Evolutionary conservation across 2,329 filamentous ascomycete species (phyloP), one percentile per base, ranked within the genome.

Genomic region (Clarireedia hainanense): DNA sequence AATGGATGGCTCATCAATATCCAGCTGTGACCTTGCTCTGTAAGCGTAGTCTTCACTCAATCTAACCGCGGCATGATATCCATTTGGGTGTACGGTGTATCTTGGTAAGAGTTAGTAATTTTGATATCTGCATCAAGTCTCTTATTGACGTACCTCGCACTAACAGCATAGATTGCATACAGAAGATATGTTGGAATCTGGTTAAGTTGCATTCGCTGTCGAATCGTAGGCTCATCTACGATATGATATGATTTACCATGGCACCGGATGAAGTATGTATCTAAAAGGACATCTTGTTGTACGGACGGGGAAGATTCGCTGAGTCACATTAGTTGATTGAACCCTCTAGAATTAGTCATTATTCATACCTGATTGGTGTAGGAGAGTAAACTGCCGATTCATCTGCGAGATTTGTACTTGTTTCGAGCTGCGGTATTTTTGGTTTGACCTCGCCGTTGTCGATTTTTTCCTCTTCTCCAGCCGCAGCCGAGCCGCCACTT

Each of bases 231-330:
- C 70, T 95, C 89, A 66, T 95, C 89, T 3, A 95, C 75, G 51
- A 95, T 85, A 65, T 88, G 83, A 62, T 87, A 94, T 1, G 89
- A 88, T 66, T 91, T 92, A 50, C 85, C 86, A 68, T 95, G 89
- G 40, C 91, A 82, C 50, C 87, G 81, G 23, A 78, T 74, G 68
- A 95, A 95, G 69, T 91, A 95, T 5, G 85, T 86, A 65, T 95
- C 86, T 30, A 95, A 74, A 27, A 91, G 74, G 1, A 78, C 73
- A 64, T 88, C 84, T 1, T 80, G 77, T 50, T 81, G 77, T 15
- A 82, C 72, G 1, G 69, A 68, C 42, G 74, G 64, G 2, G 77
- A 74, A 47, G 72, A 71, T 52, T 77, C 76, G 60, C 77, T 80
- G 55, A 56, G 15, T 14, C 7, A 6, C 42, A 20, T 45, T 24